Evolutionary conservation across 2,329 filamentous ascomycete genomes (phyloP).

Genomic region (Talaromyces sp.): DNA sequence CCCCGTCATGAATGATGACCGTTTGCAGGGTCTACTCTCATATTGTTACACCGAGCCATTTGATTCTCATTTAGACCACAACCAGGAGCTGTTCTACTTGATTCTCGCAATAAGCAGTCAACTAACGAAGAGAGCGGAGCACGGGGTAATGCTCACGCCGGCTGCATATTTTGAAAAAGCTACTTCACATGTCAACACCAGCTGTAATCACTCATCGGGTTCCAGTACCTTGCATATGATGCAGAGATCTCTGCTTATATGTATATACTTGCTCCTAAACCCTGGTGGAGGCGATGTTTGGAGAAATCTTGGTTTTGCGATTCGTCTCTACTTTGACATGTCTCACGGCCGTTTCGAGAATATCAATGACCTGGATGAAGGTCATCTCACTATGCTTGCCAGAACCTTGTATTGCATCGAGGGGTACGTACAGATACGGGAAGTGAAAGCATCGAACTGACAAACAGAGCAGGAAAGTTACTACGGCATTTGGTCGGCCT

Average conservation of each 20-base stretch:
- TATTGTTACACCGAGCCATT: slow-evolving; percentile 10
- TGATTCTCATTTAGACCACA: slow-evolving; percentile 6
- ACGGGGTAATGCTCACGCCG: not conserved
- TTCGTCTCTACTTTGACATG: slow-evolving; percentile 13
- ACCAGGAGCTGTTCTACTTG: slow-evolving; percentile 14
- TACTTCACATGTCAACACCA: slow-evolving; percentile 8
- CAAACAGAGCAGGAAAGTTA: slow-evolving; percentile 7
- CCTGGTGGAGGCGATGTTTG: slow-evolving; percentile 12
- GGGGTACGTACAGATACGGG: slow-evolving; percentile 3
- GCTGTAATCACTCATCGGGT: slow-evolving; percentile 13
- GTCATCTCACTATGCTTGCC: slow-evolving; percentile 10
- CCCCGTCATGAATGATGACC: slow-evolving; percentile 9
- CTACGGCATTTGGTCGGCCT: slow-evolving; percentile 12
- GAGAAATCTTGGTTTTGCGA: slow-evolving; percentile 13
- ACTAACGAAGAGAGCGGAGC: slow-evolving; percentile 12
- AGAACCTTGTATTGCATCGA: slow-evolving; percentile 15
- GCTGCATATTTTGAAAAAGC: slow-evolving; percentile 12
- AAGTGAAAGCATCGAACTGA: not conserved
- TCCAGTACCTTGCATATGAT: slow-evolving; percentile 14
- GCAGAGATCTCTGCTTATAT: slow-evolving; percentile 11
- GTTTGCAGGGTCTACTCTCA: slow-evolving; percentile 8
- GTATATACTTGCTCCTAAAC: slow-evolving; percentile 8
- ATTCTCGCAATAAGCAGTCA: slow-evolving; percentile 13
- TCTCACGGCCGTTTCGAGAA: slow-evolving; percentile 11
- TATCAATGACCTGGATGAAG: slow-evolving; percentile 11